Evolutionary conservation across 768 basidiomycete genomes (phyloP), one percentile per base, ranked within the genome.

Genomic region (Lentinula aciculospora): DNA sequence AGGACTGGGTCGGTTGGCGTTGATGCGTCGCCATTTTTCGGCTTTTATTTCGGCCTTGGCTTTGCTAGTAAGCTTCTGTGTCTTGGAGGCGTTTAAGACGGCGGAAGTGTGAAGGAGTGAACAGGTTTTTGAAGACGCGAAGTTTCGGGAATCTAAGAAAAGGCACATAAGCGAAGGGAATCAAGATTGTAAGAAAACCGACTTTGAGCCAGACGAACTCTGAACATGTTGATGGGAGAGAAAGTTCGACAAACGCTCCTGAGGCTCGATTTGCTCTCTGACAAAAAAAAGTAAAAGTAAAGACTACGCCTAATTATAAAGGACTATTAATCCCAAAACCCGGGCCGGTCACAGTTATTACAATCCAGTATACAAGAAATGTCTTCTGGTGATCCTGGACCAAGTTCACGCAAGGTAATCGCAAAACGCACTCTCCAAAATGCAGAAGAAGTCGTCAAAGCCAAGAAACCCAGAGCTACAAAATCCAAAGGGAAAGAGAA

Each of bases 1-100:
- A 58, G 89, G 83, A 63, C 89, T 85, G 15, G 88, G 80, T 46
- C 72, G 75, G 55, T 67, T 76, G 29, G 64, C 75, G 40, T 69
- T 71, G 21, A 71, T 75, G 49, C 65, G 65, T 57, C 69, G 68
- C 60, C 60, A 64, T 55, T 72, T 74, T 62, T 77, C 75, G 32
- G 73, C 75, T 59, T 78, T 77, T 60, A 78, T 75, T 59, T 71
- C 74, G 48, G 74, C 67, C 71, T 78, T 82, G 61, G 65, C 66
- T 65, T 75, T 81, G 60, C 69, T 72, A 44, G 72, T 68, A 40
- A 72, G 63, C 64, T 70, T 62, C 68, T 73, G 65, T 58, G 69
- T 69, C 61, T 66, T 65, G 54, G 64, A 64, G 37, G 71, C 73
- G 23, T 66, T 70, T 4, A 69, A 64, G 56, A 74, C 61, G 36